Evolutionary conservation across 129 eudicot species (phyloP).

Genomic region (Arctium lappa): DNA sequence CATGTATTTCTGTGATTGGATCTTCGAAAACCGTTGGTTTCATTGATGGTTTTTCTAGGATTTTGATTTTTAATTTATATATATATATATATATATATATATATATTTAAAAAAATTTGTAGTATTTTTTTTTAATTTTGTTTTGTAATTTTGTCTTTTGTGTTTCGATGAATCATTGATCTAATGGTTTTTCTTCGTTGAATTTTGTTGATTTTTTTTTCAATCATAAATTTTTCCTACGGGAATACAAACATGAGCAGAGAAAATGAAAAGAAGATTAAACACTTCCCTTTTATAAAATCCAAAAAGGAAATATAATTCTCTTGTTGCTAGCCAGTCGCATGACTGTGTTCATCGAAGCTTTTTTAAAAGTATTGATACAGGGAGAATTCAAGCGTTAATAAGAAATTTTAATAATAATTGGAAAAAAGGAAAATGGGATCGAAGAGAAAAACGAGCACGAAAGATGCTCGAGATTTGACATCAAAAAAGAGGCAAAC

Average conservation of each 20-base stretch:
- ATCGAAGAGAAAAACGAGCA: too few species aligned
- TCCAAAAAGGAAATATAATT: too few species aligned
- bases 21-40: neutral
- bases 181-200: constrained; percentile 37
- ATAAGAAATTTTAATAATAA: too few species aligned
- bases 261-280: constrained; percentile 27
- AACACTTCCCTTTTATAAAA: constrained; percentile 24
- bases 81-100: too few species aligned
- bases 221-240: constrained; percentile 30
- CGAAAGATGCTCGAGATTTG: too few species aligned
- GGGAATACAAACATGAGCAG: constrained; percentile 40
- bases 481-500: too few species aligned
- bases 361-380: too few species aligned
- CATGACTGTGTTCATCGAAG: too few species aligned
- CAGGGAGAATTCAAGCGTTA: too few species aligned
- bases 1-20: neutral
- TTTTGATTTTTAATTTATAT: constrained; percentile 37
- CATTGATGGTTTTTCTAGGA: constrained; percentile 48
- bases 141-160: constrained; percentile 34
- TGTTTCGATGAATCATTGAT: constrained; percentile 38
- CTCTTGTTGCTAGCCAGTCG: too few species aligned
- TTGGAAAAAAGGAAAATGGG: too few species aligned
- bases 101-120: neutral
- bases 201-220: constrained; percentile 3
- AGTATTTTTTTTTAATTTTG: constrained; percentile 13